phyloP scores from a whole-genome alignment of 768 basidiomycete genomes.

The Leucosporidium creatinivorum region DNA sequence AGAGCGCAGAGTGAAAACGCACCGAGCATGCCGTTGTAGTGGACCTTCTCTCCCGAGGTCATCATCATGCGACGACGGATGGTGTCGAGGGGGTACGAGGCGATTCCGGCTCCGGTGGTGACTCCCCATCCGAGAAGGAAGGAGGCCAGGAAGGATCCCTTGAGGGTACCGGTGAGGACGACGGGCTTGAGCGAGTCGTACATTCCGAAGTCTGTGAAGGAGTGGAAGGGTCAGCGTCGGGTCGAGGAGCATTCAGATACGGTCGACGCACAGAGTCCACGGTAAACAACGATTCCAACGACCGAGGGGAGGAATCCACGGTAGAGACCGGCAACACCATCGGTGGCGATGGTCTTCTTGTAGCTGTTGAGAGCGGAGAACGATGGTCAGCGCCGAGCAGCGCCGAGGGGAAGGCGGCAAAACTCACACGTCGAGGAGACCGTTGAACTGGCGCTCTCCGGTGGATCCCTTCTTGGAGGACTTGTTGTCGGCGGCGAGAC shows the following conservation, averaged over 20 bases:
- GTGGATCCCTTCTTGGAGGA: constrained; percentile 71
- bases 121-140: constrained; percentile 61
- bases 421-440: constrained; percentile 63
- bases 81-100: constrained; percentile 57
- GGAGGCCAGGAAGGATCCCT: constrained; percentile 86
- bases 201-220: constrained; percentile 28
- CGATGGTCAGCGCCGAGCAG: constrained; percentile 51
- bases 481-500: constrained; percentile 96
- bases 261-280: constrained; percentile 64
- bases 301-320: constrained; percentile 99
- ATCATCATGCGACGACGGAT: constrained; percentile 99
- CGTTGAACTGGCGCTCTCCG: constrained; percentile 93
- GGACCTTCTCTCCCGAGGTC: constrained; percentile 74
- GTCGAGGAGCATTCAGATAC: not conserved
- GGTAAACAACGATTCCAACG: constrained; percentile 98
- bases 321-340: constrained; percentile 98
- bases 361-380: constrained; percentile 67
- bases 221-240: not conserved
- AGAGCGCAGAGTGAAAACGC: too few species aligned
- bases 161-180: constrained; percentile 86
- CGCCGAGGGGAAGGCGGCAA: not conserved
- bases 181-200: constrained; percentile 61
- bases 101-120: constrained; percentile 98
- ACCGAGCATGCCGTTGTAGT: constrained; percentile 66
- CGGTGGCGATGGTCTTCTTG: constrained; percentile 89